Evolutionary conservation across 768 basidiomycete genomes (phyloP).

Genomic region (Rhodotorula sphaerocarpa): DNA sequence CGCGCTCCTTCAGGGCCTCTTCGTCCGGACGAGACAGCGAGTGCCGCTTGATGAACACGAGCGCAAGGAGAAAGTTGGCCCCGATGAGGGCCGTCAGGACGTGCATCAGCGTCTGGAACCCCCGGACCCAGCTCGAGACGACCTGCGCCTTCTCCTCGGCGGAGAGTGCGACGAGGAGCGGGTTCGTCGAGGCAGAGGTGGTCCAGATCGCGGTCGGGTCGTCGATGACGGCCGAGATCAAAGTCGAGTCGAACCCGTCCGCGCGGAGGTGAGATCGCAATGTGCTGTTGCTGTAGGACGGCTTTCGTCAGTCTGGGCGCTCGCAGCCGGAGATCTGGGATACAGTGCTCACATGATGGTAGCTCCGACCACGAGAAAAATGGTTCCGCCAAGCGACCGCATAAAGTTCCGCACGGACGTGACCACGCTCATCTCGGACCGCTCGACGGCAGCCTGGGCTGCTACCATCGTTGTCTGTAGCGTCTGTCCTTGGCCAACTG

Average conservation of each 20-base stretch:
- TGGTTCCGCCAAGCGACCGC: slow-evolving; percentile 60
- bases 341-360: slow-evolving; percentile 50
- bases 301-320: slow-evolving; percentile 45
- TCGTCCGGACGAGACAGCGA: slow-evolving; percentile 22
- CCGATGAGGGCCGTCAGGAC: slow-evolving; percentile 55
- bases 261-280: slow-evolving; percentile 39
- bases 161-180: slow-evolving; percentile 44
- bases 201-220: slow-evolving; percentile 47
- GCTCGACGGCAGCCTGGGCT: slow-evolving; percentile 61
- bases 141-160: slow-evolving; percentile 45
- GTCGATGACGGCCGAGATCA: slow-evolving; percentile 43
- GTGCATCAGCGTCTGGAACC: slow-evolving; percentile 57
- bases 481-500: slow-evolving; percentile 54
- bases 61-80: slow-evolving; percentile 50
- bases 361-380: slow-evolving; percentile 57
- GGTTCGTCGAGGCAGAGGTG: slow-evolving; percentile 33
- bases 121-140: slow-evolving; percentile 53
- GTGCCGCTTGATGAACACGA: slow-evolving; percentile 10
- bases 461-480: slow-evolving; percentile 54
- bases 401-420: slow-evolving; percentile 64
- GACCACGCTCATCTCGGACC: slow-evolving; percentile 68
- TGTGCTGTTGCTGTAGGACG: slow-evolving; percentile 44
- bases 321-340: slow-evolving; percentile 41
- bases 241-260: slow-evolving; percentile 1
- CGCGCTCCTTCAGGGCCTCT: slow-evolving; percentile 21